Conservation (phyloP, 139 green algal genomes). For the Desmodesmus armatus region DNA sequence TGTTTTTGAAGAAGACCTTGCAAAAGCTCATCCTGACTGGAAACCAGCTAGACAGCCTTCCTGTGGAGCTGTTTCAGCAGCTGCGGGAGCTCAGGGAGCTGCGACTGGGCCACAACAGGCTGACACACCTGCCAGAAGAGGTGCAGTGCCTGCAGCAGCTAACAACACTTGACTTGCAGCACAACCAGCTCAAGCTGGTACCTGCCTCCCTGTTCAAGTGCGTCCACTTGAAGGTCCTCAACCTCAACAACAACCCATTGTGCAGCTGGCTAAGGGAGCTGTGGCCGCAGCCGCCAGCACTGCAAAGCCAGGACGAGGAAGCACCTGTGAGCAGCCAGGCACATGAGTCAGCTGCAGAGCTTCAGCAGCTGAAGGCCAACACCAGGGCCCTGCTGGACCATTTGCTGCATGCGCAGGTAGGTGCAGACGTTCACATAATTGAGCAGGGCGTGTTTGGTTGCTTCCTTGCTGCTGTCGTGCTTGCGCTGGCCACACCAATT, state of each 20-base stretch:
- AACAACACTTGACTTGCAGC: conserved; percentile 18
- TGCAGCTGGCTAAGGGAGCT: background rate
- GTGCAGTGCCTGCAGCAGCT: conserved; percentile 28
- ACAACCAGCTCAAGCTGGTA: conserved; percentile 36
- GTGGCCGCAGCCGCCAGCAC: background rate
- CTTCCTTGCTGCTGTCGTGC: background rate
- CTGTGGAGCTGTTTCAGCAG: background rate
- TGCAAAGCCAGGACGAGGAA: too few species aligned
- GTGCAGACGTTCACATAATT: too few species aligned
- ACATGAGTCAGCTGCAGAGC: background rate
- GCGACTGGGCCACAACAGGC: conserved; percentile 25
- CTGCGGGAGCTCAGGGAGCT: conserved; percentile 28
- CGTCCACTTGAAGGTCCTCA: conserved; percentile 18
- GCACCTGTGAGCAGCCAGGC: too few species aligned
- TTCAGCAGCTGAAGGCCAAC: background rate
- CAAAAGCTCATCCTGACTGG: conserved; percentile 22
- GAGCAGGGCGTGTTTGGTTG: too few species aligned
- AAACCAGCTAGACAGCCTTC: conserved; percentile 18
- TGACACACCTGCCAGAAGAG: conserved; percentile 28
- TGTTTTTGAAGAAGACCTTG: conserved; percentile 25
- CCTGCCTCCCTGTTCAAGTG: conserved; percentile 28
- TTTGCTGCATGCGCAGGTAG: conserved; percentile 10
- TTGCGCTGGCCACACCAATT: too few species aligned
- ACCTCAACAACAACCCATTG: conserved; percentile 39
- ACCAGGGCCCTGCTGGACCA: background rate